Base-by-base conservation (phyloP, 2,329 filamentous ascomycete species). In the Colletotrichum destructivum region DNA sequence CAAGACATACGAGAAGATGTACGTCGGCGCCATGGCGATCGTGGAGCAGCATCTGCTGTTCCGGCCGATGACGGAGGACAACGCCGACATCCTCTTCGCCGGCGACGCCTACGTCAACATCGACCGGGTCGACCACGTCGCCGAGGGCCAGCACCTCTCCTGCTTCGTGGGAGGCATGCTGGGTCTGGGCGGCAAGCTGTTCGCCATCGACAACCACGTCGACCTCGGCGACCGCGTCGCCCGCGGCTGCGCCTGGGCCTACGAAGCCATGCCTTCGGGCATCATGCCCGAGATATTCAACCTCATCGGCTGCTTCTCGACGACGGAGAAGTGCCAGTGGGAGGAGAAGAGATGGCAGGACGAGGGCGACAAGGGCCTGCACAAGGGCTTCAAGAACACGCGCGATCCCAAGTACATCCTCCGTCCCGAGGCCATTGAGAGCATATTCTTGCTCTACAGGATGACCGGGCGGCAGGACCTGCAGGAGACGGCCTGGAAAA, bases 21-120 rank as follows among this genome's bases (percentile, higher is more conserved):
- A 92, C 78, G 82, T 88, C 63, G 82, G 79, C 15, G 87, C 89
- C 16, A 86, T 91, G 65, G 84, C 89, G 15, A 82, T 86, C 0
- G 87, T 86, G 1, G 87, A 88, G 57, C 80, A 88, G 60, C 80
- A 91, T 73, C 82, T 92, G 1, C 85, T 93, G 59, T 93, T 90
- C 79, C 85, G 88, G 3, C 91, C 91, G 0, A 88, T 91, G 84
- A 89, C 89, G 89, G 69, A 88, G 89, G 77, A 90, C 87, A 0
- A 86, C 86, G 4, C 86, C 86, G 0, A 89, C 86, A 87, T 93
- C 18, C 84, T 93, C 3, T 80, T 92, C 4, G 84, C 89, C 0
- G 90, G 76, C 9, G 79, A 78, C 18, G 75, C 77, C 5, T 75
- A 76, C 52, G 75, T 79, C 2, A 55, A 74, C 7, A 59, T 73